Conservation (phyloP, 345 rosid species). For the Citropsis articulata region DNA sequence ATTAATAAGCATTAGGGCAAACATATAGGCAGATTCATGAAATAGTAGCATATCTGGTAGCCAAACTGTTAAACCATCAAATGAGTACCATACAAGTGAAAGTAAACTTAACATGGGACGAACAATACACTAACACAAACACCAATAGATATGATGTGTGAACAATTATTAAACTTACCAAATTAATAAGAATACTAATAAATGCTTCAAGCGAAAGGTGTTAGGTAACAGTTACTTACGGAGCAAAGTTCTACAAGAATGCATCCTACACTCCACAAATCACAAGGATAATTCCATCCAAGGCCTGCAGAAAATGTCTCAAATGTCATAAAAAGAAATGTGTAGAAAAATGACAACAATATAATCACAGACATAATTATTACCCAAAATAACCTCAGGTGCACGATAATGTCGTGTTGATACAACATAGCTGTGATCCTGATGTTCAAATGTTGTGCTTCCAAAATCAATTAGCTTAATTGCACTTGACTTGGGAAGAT, state of each 20-base stretch:
- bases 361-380: slow-evolving; percentile 10
- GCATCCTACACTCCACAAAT: slow-evolving; percentile 81
- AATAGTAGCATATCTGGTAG: not conserved
- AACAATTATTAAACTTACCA: not conserved
- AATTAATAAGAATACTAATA: not conserved
- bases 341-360: slow-evolving; percentile 1
- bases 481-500: slow-evolving; percentile 67
- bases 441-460: slow-evolving; percentile 77
- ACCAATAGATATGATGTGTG: not conserved
- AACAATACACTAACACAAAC: not conserved
- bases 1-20: not conserved
- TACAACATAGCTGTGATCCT: slow-evolving; percentile 77
- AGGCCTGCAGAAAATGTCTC: slow-evolving; percentile 40
- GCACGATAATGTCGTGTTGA: slow-evolving; percentile 88
- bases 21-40: not conserved
- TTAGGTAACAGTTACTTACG: slow-evolving; percentile 35
- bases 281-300: slow-evolving; percentile 88
- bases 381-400: slow-evolving; percentile 79
- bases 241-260: slow-evolving; percentile 80
- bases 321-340: slow-evolving; percentile 1
- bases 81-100: not conserved
- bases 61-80: not conserved
- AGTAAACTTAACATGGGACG: not conserved
- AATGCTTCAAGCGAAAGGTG: not conserved
- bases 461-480: slow-evolving; percentile 89